Evolutionary conservation across 257 asterid species (phyloP).

Genomic region (Verbena officinalis): DNA sequence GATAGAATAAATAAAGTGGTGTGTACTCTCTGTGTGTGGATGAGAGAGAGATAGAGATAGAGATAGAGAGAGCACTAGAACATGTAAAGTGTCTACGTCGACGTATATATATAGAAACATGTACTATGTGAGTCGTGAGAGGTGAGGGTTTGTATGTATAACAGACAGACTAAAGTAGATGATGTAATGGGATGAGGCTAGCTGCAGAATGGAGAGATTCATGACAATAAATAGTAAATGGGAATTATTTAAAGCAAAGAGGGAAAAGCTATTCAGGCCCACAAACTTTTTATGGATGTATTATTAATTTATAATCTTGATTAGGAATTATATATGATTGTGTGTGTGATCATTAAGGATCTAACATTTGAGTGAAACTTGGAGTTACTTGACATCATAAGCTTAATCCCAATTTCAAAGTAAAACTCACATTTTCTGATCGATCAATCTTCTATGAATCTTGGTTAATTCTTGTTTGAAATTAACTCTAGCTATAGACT

Average conservation of each 20-base stretch:
- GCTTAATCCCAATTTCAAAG: too few species aligned
- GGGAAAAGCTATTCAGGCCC: background rate
- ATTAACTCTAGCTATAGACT: too few species aligned
- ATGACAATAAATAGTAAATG: conserved; percentile 31
- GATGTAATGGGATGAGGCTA: conserved; percentile 37
- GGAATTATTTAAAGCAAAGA: conserved; percentile 28
- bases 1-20: conserved; percentile 47
- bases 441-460: too few species aligned
- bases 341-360: too few species aligned
- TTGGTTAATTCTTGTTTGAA: too few species aligned
- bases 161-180: conserved; percentile 33
- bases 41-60: conserved; percentile 14
- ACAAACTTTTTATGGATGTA: conserved; percentile 15
- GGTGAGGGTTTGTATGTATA: background rate
- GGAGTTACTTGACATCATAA: too few species aligned
- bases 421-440: too few species aligned
- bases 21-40: conserved; percentile 17
- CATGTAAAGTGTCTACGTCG: background rate
- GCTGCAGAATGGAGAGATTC: conserved; percentile 39
- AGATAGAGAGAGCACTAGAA: background rate
- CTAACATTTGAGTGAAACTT: too few species aligned
- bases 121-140: background rate
- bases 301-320: background rate
- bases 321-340: too few species aligned
- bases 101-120: conserved; percentile 10